Conservation (phyloP, 306 rosid genomes). For the Canavalia gladiata region DNA sequence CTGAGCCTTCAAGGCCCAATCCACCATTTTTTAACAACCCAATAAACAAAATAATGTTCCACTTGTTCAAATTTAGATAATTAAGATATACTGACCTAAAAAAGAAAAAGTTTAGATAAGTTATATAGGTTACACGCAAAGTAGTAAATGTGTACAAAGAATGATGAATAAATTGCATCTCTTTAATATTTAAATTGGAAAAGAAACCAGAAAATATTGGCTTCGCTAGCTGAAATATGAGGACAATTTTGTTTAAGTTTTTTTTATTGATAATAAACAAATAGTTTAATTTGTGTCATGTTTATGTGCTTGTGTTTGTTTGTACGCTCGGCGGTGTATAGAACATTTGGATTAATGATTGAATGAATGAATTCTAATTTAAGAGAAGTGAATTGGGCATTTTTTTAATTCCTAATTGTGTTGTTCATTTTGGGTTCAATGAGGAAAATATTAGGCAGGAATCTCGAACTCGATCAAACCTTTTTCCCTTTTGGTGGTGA, state of each 20-base stretch:
- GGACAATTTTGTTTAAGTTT: background rate
- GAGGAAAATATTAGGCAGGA: background rate
- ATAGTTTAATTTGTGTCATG: background rate
- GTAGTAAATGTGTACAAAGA: too few relatives aligned
- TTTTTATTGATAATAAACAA: background rate
- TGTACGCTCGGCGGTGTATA: too few relatives aligned
- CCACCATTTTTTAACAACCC: background rate
- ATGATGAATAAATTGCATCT: too few relatives aligned
- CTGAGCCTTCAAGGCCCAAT: conserved; percentile 36
- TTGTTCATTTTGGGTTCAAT: background rate
- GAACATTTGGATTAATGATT: background rate
- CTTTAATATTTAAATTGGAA: too few relatives aligned
- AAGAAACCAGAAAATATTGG: too few relatives aligned
- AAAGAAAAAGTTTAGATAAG: too few relatives aligned
- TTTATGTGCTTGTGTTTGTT: background rate
- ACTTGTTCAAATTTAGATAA: too few relatives aligned
- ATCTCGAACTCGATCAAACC: background rate
- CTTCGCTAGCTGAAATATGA: background rate
- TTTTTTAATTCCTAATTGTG: background rate
- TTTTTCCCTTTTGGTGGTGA: background rate
- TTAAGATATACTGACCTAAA: too few relatives aligned
- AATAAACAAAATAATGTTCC: too few relatives aligned
- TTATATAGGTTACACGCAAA: too few relatives aligned
- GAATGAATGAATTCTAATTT: background rate
- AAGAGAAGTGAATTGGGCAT: background rate